Percentiles rank a stretch among this genome's conserved stretches.
These are phyloP conservation scores for Boletus fagicola DNA, from an alignment of 768 basidiomycete species.

Conservation along the genomic window DNA sequence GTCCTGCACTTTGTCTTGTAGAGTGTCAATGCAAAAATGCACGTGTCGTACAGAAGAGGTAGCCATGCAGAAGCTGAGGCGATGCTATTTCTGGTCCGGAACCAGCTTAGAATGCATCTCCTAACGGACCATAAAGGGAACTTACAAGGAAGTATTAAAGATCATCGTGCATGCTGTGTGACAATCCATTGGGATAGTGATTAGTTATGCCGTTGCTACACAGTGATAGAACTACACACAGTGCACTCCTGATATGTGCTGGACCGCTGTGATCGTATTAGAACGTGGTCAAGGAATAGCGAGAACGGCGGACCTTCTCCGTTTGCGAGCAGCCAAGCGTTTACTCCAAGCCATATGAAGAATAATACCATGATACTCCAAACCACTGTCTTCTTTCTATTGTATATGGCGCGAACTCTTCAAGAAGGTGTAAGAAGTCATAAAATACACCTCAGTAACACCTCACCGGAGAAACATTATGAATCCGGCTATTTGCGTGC, in stretches of 20 bases:
- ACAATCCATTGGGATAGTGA: neutral
- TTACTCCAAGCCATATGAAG: conserved; percentile 44
- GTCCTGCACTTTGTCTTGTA: conserved; percentile 27
- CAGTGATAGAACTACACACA: conserved; percentile 11
- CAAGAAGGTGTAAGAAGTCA: neutral
- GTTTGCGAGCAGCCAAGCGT: conserved; percentile 52
- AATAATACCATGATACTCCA: conserved; percentile 32
- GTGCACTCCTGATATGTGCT: neutral
- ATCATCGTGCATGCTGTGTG: conserved; percentile 43
- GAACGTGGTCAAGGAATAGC: neutral
- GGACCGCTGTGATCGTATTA: conserved; percentile 14
- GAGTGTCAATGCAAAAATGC: conserved; percentile 35
- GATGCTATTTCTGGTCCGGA: conserved; percentile 14
- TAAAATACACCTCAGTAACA: neutral
- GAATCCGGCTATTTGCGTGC: conserved; percentile 37
- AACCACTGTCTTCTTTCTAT: conserved; percentile 4
- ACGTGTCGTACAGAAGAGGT: conserved; percentile 41
- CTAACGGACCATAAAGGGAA: neutral
- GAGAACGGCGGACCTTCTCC: conserved; percentile 44
- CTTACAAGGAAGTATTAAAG: conserved; percentile 29
- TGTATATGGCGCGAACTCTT: conserved; percentile 23
- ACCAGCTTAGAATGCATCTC: neutral
- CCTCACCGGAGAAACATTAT: conserved; percentile 47
- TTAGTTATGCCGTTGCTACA: conserved; percentile 34
- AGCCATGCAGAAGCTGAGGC: conserved; percentile 42